phyloP scores from a whole-genome alignment of 2,329 filamentous ascomycete genomes.

The Penicillium crustosum region DNA sequence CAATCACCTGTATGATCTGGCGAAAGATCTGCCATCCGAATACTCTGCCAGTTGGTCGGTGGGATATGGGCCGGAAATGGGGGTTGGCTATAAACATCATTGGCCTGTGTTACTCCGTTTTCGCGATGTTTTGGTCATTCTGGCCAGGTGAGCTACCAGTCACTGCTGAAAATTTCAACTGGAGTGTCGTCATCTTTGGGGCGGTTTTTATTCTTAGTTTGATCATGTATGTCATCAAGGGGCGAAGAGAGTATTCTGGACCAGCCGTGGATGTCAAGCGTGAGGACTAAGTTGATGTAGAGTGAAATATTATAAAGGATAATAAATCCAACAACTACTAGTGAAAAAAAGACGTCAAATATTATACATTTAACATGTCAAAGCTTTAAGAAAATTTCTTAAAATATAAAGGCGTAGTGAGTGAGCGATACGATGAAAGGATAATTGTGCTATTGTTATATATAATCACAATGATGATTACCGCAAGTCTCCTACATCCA shows the following conservation, averaged over 20 bases:
- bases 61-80: slow-evolving; percentile 42
- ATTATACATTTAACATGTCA: too few relatives aligned
- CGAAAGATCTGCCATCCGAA: slow-evolving; percentile 39
- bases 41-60: slow-evolving; percentile 42
- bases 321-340: too few relatives aligned
- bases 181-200: slow-evolving; percentile 48
- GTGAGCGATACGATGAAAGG: too few relatives aligned
- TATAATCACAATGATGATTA: too few relatives aligned
- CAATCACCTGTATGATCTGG: slow-evolving; percentile 48
- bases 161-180: slow-evolving; percentile 50
- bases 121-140: slow-evolving; percentile 50
- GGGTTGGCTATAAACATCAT: slow-evolving; percentile 48
- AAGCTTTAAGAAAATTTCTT: too few relatives aligned
- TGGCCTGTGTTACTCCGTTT: slow-evolving; percentile 45
- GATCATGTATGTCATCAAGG: slow-evolving; percentile 41
- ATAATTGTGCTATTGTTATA: too few relatives aligned
- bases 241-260: slow-evolving; percentile 32
- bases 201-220: slow-evolving; percentile 42
- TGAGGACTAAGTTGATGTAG: not conserved
- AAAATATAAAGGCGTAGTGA: too few relatives aligned
- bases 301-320: not conserved
- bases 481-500: too few relatives aligned
- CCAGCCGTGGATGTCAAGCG: slow-evolving; percentile 23
- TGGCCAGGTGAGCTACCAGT: slow-evolving; percentile 46
- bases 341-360: too few relatives aligned